Conservation (phyloP, 768 basidiomycete genomes). For the Rhodosporidiobolus odoratus region DNA sequence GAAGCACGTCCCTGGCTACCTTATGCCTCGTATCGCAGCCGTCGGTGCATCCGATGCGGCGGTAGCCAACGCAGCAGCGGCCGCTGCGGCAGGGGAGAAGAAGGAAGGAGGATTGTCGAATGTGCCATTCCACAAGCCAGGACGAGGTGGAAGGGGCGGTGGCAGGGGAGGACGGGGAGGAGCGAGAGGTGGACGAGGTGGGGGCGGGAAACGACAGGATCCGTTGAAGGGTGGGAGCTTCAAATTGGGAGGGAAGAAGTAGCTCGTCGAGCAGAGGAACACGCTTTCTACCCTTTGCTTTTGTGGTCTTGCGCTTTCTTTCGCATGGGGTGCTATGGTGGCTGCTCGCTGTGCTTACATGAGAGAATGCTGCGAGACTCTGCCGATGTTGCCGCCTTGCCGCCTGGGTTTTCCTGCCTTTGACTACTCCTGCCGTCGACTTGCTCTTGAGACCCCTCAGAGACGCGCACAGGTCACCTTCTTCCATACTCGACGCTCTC, state of each 20-base stretch:
- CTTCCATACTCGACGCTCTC: too few species aligned
- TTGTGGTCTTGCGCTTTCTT: too few species aligned
- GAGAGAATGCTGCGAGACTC: too few species aligned
- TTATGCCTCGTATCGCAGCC: constrained; percentile 73
- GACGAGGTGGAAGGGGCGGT: not conserved
- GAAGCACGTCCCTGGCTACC: constrained; percentile 90
- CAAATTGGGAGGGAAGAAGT: constrained; percentile 31
- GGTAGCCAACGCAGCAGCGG: constrained; percentile 2
- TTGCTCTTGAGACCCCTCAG: too few species aligned
- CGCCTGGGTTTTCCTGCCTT: too few species aligned
- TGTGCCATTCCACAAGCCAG: constrained; percentile 33
- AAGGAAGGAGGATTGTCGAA: not conserved
- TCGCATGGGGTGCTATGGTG: too few species aligned
- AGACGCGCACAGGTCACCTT: too few species aligned
- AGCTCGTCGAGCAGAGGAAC: too few species aligned
- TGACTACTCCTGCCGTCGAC: too few species aligned
- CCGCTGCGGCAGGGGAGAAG: not conserved
- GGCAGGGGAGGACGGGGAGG: not conserved
- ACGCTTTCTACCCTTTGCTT: too few species aligned
- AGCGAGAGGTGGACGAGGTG: constrained; percentile 1
- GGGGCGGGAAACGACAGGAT: constrained; percentile 28
- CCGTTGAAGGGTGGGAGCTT: constrained; percentile 35
- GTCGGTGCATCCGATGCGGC: constrained; percentile 46
- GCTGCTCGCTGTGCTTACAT: too few species aligned
- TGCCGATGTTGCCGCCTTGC: too few species aligned